Base-by-base conservation (phyloP, 2,329 filamentous ascomycete species). In the Domatiomyces catenatus region DNA sequence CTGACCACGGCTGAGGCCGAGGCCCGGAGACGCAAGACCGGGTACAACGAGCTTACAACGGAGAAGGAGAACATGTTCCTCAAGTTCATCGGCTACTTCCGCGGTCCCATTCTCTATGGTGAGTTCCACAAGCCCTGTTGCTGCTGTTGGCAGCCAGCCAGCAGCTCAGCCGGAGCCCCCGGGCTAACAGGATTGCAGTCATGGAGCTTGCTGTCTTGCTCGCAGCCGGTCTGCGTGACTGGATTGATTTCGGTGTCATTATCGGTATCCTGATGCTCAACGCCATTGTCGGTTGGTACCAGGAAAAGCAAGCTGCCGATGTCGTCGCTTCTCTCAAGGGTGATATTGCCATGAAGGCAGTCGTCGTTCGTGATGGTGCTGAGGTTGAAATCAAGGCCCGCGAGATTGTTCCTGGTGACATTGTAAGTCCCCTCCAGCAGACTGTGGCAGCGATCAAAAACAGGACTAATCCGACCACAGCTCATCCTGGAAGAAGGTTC, bases 261-360 rank as follows among this genome's bases (percentile, higher is more conserved):
- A 77, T 81, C 61, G 83, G 76, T 72, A 86, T 87, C 67, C 71
- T 87, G 50, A 60, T 81, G 63, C 79, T 87, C 56, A 87, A 87
- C 71, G 83, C 83, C 58, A 70, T 81, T 56, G 83, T 86, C 66
- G 83, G 83, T 72, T 86, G 82, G 78, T 86, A 86, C 67, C 83
- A 86, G 67, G 83, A 86, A 69, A 86, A 86, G 72, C 82, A 86
- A 69, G 83, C 83, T 60, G 83, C 81, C 58, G 83, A 86, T 68
- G 81, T 86, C 62, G 82, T 85, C 61, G 82, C 82, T 51, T 78
- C 73, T 56, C 71, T 86, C 55, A 86, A 86, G 73, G 83, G 83
- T 71, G 83, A 86, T 62, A 86, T 87, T 63, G 83, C 83, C 61
- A 83, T 86, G 79, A 82, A 79, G 69, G 77, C 80, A 46, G 73